phyloP scores from a whole-genome alignment of 1,284 basidiomycete species.

The Trametes sp. region DNA sequence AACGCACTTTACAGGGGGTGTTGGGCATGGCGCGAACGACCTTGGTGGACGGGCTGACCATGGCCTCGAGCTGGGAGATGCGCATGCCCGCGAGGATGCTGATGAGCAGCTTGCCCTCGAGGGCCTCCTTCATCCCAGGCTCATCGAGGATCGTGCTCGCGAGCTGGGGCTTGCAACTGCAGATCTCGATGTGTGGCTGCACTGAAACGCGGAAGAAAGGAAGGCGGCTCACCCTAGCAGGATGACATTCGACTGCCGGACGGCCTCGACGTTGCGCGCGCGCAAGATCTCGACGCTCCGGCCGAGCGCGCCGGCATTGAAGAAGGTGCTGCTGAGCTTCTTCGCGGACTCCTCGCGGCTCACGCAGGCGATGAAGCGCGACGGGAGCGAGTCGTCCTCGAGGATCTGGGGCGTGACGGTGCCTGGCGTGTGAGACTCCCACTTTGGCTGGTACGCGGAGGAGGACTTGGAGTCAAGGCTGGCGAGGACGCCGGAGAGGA shows the following conservation, averaged over 20 bases:
- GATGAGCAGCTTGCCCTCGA: constrained; percentile 91
- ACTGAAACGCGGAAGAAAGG: background rate
- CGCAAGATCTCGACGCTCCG: constrained; percentile 74
- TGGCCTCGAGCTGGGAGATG: constrained; percentile 79
- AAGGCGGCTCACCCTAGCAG: constrained; percentile 76
- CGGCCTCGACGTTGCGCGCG: constrained; percentile 78
- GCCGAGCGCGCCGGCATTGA: constrained; percentile 61
- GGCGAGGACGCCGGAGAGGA: constrained; percentile 90
- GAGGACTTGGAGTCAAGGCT: constrained; percentile 65
- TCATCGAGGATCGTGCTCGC: constrained; percentile 81
- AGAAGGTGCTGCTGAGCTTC: constrained; percentile 74
- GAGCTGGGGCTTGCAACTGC: constrained; percentile 93
- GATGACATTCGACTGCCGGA: constrained; percentile 82
- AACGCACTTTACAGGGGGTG: constrained; percentile 90
- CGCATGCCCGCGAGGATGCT: constrained; percentile 97
- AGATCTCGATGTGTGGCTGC: constrained; percentile 2
- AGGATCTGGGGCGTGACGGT: constrained; percentile 81
- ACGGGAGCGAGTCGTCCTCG: constrained; percentile 68
- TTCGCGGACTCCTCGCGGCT: constrained; percentile 79
- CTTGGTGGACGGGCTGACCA: constrained; percentile 81
- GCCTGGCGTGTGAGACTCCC: constrained; percentile 87
- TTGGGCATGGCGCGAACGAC: constrained; percentile 99
- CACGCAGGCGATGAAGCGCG: constrained; percentile 92
- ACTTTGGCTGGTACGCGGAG: constrained; percentile 53
- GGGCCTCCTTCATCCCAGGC: constrained; percentile 85